Evolutionary conservation across 805 yeast species (phyloP).

Genomic region (Starmerella bacillaris): DNA sequence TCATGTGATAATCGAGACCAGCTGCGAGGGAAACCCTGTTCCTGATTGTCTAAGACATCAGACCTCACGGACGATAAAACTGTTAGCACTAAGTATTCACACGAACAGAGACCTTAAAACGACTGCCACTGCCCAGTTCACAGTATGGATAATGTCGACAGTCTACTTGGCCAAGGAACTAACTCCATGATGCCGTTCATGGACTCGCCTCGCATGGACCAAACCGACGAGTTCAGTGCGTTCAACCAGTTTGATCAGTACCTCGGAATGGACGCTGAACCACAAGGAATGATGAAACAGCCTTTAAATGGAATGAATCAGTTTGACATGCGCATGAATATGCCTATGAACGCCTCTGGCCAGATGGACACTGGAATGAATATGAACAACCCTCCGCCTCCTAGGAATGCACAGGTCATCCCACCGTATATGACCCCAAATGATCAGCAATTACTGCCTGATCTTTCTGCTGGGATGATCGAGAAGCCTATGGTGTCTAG

Average conservation of each 20-base stretch:
- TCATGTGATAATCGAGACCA: background rate
- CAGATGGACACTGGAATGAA: background rate
- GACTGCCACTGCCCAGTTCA: background rate
- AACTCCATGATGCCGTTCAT: conserved; percentile 13
- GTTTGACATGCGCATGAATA: background rate
- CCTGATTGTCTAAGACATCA: background rate
- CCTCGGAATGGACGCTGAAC: background rate
- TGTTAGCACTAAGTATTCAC: background rate
- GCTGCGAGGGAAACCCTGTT: background rate
- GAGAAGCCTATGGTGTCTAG: too few species aligned
- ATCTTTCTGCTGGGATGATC: too few species aligned
- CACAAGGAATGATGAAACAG: background rate
- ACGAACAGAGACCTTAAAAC: background rate
- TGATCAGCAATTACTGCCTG: too few species aligned
- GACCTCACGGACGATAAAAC: background rate
- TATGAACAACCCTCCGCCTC: background rate
- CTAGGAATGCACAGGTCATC: background rate
- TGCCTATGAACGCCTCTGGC: background rate
- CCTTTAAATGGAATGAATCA: background rate
- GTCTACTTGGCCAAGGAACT: conserved; percentile 15
- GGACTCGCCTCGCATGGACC: conserved; percentile 7
- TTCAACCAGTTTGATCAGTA: conserved; percentile 3
- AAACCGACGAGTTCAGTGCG: conserved; percentile 5
- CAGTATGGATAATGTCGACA: conserved; percentile 14
- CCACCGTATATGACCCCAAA: background rate